phyloP scores from a whole-genome alignment of 2,329 filamentous ascomycete species.

The Ophiostoma himal-ulmi region DNA sequence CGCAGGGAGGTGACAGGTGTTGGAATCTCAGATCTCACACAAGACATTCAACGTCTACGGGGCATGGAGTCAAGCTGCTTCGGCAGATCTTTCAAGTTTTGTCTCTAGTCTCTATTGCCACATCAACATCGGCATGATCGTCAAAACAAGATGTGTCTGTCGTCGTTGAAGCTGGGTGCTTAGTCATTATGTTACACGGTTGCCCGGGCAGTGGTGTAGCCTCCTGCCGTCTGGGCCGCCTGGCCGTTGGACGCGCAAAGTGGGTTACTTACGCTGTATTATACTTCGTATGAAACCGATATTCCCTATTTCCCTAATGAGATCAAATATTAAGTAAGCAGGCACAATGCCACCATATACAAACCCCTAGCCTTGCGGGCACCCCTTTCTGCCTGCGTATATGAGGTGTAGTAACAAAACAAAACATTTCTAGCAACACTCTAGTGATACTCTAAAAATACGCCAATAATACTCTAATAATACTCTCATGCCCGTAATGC shows the following conservation, averaged over 20 bases:
- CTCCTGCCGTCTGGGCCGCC: neutral
- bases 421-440: neutral
- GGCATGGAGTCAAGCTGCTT: neutral
- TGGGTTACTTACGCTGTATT: neutral
- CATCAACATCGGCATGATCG: neutral
- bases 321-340: neutral
- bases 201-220: constrained; percentile 1
- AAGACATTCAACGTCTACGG: constrained; percentile 1
- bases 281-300: too few species aligned
- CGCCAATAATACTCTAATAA: too few species aligned
- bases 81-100: neutral
- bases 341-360: neutral
- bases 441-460: neutral
- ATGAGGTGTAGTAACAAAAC: constrained; percentile 6
- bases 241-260: neutral
- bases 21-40: neutral
- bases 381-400: constrained; percentile 10
- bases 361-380: neutral
- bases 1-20: neutral
- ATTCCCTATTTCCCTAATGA: neutral
- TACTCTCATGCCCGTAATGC: neutral
- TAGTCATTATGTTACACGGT: neutral
- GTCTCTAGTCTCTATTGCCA: neutral
- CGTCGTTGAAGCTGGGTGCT: neutral
- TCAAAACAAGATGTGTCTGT: neutral